Percentiles rank a stretch among this genome's conserved stretches.
Evolutionary conservation across 2,329 filamentous ascomycete genomes (phyloP).

Genomic region (Talaromyces albobiverticillius): DNA sequence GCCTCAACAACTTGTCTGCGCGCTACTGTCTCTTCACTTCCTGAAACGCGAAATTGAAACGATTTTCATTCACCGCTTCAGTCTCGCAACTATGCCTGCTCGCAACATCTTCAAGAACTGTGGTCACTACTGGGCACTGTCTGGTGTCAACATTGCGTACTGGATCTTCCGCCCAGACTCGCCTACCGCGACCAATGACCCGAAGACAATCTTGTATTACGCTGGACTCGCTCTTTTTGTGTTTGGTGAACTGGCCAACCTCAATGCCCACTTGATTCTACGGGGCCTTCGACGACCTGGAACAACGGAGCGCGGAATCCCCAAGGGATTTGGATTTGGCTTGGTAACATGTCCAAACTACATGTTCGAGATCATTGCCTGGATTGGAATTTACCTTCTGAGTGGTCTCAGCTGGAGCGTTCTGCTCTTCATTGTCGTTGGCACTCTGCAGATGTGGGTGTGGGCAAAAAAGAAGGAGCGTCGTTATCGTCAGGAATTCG

Average conservation of each 20-base stretch:
- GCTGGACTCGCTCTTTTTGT: slow-evolving; percentile 68
- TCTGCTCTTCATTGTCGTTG: slow-evolving; percentile 70
- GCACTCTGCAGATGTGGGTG: slow-evolving; percentile 72
- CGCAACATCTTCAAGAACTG: slow-evolving; percentile 93
- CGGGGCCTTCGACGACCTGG: slow-evolving; percentile 73
- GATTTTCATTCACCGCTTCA: slow-evolving; percentile 91
- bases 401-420: slow-evolving; percentile 73
- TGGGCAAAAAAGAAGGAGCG: slow-evolving; percentile 94
- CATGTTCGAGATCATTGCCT: slow-evolving; percentile 84
- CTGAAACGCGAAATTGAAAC: slow-evolving; percentile 95
- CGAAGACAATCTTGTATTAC: slow-evolving; percentile 58
- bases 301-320: slow-evolving; percentile 83
- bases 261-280: slow-evolving; percentile 75
- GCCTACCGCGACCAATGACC: slow-evolving; percentile 56
- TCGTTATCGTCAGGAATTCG: slow-evolving; percentile 85
- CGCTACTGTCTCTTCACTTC: slow-evolving; percentile 78
- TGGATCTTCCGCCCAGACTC: slow-evolving; percentile 79
- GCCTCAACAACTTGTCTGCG: slow-evolving; percentile 70
- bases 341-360: slow-evolving; percentile 97
- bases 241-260: slow-evolving; percentile 77
- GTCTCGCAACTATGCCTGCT: slow-evolving; percentile 87
- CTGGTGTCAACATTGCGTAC: slow-evolving; percentile 76
- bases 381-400: slow-evolving; percentile 77
- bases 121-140: slow-evolving; percentile 86
- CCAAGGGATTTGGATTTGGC: slow-evolving; percentile 76